Evolutionary conservation across 169 alveolate genomes (phyloP).

Genomic region (Plasmodium cynomolgi): DNA sequence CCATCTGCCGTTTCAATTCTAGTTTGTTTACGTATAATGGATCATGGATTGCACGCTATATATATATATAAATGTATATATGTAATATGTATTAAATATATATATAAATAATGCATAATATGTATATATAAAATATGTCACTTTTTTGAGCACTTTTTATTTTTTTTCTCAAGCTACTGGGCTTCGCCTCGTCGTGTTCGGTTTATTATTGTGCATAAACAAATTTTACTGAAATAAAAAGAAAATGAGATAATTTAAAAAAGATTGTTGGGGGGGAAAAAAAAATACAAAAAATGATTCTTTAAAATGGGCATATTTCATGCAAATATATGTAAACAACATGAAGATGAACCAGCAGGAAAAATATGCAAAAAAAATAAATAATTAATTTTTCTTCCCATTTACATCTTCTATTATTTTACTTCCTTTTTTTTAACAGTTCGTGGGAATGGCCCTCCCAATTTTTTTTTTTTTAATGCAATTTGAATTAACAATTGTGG

Average conservation of each 20-base stretch:
- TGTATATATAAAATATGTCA: background rate
- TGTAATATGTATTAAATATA: background rate
- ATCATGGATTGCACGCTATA: background rate
- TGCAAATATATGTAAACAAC: background rate
- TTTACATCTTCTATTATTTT: background rate
- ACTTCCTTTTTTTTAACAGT: background rate
- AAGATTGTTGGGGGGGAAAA: background rate
- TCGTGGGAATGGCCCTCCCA: background rate
- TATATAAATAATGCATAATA: background rate
- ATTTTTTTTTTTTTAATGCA: background rate
- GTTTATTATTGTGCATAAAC: background rate
- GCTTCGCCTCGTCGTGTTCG: background rate
- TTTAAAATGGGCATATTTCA: background rate
- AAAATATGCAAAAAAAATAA: background rate
- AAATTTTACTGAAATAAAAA: background rate
- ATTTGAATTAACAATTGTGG: background rate
- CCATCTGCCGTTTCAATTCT: background rate
- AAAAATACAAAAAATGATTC: background rate
- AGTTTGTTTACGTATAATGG: background rate
- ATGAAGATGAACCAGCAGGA: background rate
- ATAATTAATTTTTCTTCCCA: background rate
- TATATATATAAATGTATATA: no score
- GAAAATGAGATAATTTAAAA: background rate
- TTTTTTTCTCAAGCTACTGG: background rate
- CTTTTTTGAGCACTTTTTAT: conserved; percentile 2